phyloP scores from a whole-genome alignment of 768 basidiomycete species.

The Xerocomellus dryophilus region DNA sequence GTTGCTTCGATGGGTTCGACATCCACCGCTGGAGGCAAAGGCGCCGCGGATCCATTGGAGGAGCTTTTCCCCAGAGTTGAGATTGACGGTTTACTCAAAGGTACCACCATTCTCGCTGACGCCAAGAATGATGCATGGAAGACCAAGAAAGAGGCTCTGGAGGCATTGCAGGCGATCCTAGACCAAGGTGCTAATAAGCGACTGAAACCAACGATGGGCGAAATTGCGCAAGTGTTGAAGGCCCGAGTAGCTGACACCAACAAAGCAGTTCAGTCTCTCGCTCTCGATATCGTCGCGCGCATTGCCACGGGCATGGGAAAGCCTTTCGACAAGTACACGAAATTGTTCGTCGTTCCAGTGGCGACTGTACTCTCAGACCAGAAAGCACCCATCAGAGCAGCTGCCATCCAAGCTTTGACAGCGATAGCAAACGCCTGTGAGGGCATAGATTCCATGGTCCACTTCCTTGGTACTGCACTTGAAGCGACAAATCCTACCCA shows the following conservation, averaged over 20 bases:
- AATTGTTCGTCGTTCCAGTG: slow-evolving; percentile 72
- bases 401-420: slow-evolving; percentile 73
- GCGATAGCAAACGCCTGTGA: slow-evolving; percentile 84
- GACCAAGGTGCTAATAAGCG: slow-evolving; percentile 93
- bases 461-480: slow-evolving; percentile 73
- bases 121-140: slow-evolving; percentile 96
- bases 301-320: slow-evolving; percentile 95
- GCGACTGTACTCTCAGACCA: slow-evolving; percentile 88
- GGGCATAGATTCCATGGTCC: slow-evolving; percentile 76
- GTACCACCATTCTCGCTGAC: slow-evolving; percentile 77
- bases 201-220: slow-evolving; percentile 87
- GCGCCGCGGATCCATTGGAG: slow-evolving; percentile 70
- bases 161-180: slow-evolving; percentile 74
- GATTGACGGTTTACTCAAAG: slow-evolving; percentile 79
- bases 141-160: slow-evolving; percentile 91
- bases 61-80: slow-evolving; percentile 96
- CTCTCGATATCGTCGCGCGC: slow-evolving; percentile 85
- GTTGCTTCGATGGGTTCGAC: slow-evolving; percentile 50
- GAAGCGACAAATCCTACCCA: slow-evolving; percentile 88
- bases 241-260: slow-evolving; percentile 88
- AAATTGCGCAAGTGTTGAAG: slow-evolving; percentile 87
- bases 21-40: slow-evolving; percentile 40
- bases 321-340: slow-evolving; percentile 86
- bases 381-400: slow-evolving; percentile 79
- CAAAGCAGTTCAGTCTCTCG: slow-evolving; percentile 86